A percentile compares a stretch with the other conserved stretches of the same genome.
Evolutionary conservation across 2,329 filamentous ascomycete species (phyloP).

Genomic region (Sporothrix variecibatus): DNA sequence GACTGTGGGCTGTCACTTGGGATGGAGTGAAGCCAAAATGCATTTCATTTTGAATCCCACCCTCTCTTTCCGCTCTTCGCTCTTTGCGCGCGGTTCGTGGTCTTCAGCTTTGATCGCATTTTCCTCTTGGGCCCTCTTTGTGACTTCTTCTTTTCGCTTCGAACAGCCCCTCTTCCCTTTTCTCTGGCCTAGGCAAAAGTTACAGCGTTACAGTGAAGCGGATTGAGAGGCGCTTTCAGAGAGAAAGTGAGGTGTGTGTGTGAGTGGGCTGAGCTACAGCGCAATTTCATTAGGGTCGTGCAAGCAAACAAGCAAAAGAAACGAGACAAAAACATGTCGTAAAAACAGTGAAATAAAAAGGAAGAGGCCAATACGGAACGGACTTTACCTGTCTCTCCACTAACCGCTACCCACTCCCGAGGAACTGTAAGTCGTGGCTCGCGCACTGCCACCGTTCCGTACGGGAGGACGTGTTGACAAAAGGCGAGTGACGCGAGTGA

Average conservation of each 20-base stretch:
- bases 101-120: conserved; percentile 14
- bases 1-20: not conserved
- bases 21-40: not conserved
- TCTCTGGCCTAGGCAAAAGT: not conserved
- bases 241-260: not conserved
- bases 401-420: not conserved
- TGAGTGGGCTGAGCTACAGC: conserved; percentile 12
- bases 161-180: not conserved
- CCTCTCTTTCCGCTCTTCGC: not conserved
- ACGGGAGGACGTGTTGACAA: not conserved
- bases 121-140: not conserved
- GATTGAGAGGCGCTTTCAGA: not conserved
- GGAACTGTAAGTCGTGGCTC: not conserved
- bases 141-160: not conserved
- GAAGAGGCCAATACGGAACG: conserved; percentile 1
- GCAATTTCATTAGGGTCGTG: conserved; percentile 14
- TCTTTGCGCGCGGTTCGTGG: not conserved
- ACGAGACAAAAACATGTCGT: not conserved
- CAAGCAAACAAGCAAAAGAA: not conserved
- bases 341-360: not conserved
- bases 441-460: not conserved
- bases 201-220: conserved; percentile 7
- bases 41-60: not conserved
- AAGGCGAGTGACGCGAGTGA: conserved; percentile 15
- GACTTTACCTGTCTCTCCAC: conserved; percentile 7